Conservation (phyloP, 331 rosid species). For the Quercus tomentella region DNA sequence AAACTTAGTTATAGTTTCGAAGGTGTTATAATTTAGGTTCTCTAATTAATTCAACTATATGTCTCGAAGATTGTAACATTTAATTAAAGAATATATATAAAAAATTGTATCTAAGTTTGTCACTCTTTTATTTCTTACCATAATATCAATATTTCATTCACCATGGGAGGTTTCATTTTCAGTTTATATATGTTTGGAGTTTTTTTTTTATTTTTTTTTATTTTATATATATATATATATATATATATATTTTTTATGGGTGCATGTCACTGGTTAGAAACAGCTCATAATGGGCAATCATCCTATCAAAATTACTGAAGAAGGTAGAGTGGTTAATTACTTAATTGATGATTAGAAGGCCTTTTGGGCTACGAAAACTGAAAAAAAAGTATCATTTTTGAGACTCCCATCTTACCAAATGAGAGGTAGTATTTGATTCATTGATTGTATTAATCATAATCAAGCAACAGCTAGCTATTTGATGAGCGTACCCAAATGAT, state of each 20-base stretch:
- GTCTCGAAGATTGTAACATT: too few relatives aligned
- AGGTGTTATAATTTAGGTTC: too few relatives aligned
- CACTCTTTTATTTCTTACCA: too few relatives aligned
- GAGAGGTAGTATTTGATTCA: background rate
- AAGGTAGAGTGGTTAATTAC: background rate
- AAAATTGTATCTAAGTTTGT: too few relatives aligned
- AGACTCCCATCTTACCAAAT: conserved; percentile 5
- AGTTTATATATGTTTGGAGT: background rate
- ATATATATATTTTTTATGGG: background rate
- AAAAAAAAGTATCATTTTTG: background rate
- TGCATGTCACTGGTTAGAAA: background rate
- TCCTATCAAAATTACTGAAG: background rate
- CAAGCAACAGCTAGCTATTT: background rate
- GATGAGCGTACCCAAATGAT: too few relatives aligned
- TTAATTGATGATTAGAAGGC: background rate
- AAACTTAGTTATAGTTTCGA: too few relatives aligned
- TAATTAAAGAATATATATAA: too few relatives aligned
- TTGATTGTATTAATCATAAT: background rate
- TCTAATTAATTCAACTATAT: too few relatives aligned
- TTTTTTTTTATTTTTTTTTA: background rate
- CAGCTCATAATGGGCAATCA: background rate
- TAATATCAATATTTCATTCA: too few relatives aligned
- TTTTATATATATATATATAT: too few relatives aligned
- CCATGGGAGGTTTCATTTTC: too few relatives aligned
- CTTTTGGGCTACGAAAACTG: background rate